Conservation (phyloP, 148 eudicot genomes). For the Cornus suecica region DNA sequence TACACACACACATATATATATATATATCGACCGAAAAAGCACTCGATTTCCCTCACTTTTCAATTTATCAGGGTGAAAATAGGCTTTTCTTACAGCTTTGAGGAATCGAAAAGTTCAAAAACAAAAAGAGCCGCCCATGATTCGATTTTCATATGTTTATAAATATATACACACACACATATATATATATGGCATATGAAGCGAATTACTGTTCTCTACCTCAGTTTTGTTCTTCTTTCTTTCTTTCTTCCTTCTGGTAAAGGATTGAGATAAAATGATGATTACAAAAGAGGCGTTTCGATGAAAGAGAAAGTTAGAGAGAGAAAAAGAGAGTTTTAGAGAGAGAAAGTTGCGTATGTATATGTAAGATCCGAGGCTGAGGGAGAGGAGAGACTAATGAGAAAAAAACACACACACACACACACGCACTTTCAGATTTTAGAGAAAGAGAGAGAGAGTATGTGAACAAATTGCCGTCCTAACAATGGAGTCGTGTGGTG, state of each 20-base stretch:
- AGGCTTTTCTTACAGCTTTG: background rate
- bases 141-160: constrained; percentile 2
- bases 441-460: background rate
- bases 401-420: too few species aligned
- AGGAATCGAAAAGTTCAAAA: constrained; percentile 17
- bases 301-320: background rate
- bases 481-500: background rate
- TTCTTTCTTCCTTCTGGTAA: background rate
- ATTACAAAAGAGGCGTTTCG: too few species aligned
- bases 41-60: background rate
- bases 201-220: background rate
- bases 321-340: background rate
- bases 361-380: background rate
- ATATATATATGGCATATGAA: background rate
- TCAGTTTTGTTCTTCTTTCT: background rate
- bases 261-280: background rate
- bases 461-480: background rate
- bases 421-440: background rate
- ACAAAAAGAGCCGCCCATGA: background rate
- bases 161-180: background rate
- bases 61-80: too few species aligned
- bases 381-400: background rate
- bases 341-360: background rate
- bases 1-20: too few species aligned
- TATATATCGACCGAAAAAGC: too few species aligned